Conservation (phyloP, 257 asterid genomes). For the Solanum pinnatisectum region DNA sequence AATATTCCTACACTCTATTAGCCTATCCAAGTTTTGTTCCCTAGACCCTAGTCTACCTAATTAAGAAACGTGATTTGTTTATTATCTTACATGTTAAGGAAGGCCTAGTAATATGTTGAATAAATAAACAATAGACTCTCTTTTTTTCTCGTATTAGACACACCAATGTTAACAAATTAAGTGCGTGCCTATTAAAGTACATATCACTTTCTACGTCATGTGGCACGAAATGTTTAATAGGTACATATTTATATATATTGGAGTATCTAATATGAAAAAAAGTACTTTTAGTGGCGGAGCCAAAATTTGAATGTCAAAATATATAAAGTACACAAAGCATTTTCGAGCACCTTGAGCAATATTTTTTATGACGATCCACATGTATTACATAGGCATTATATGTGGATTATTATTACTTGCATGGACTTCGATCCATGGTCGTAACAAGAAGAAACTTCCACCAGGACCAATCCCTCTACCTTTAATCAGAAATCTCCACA, state of each 20-base stretch:
- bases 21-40: neutral
- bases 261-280: neutral
- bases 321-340: too few relatives aligned
- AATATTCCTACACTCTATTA: neutral
- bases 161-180: neutral
- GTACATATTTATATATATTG: too few relatives aligned
- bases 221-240: neutral
- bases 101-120: neutral
- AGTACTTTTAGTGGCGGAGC: neutral
- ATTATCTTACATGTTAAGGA: neutral
- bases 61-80: neutral
- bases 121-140: neutral
- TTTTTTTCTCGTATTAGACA: neutral
- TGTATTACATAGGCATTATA: neutral
- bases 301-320: neutral
- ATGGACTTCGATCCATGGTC: neutral
- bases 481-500: slow-evolving; percentile 52
- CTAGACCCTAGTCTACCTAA: neutral
- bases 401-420: neutral
- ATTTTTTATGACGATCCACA: neutral
- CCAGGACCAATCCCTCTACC: slow-evolving; percentile 80
- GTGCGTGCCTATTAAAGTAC: neutral
- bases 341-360: neutral
- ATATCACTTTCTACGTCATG: too few relatives aligned
- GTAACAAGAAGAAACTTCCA: slow-evolving; percentile 26